Conservation (phyloP, 495 filamentous ascomycete genomes). For the Lindgomyces ingoldianus region DNA sequence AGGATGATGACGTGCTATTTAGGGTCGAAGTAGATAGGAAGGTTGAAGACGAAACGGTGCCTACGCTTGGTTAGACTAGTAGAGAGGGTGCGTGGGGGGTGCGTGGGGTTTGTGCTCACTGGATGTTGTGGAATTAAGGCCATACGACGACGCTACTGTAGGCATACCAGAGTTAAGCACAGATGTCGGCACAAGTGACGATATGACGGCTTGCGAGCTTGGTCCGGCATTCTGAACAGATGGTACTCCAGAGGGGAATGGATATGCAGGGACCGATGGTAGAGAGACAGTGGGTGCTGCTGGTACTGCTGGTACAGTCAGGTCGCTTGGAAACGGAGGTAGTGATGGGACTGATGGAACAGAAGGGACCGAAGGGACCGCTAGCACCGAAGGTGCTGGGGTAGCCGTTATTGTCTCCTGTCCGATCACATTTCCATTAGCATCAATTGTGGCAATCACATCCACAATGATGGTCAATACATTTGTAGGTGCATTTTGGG, state of each 20-base stretch:
- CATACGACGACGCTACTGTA: not conserved
- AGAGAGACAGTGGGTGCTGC: no score
- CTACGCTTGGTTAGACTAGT: not conserved
- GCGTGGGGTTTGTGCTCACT: no score
- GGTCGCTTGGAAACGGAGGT: conserved; percentile 32
- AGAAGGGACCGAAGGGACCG: conserved; percentile 1
- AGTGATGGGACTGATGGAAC: conserved; percentile 27
- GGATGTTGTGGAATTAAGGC: conserved; percentile 12
- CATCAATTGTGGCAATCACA: conserved; percentile 24
- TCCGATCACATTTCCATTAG: conserved; percentile 20
- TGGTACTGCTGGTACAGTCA: no score
- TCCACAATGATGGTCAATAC: conserved; percentile 21
- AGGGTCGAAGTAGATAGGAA: not conserved
- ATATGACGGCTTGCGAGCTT: not conserved
- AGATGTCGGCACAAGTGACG: not conserved
- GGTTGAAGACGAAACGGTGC: not conserved
- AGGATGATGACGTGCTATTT: conserved; percentile 9
- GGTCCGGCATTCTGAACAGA: not conserved
- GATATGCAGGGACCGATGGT: conserved; percentile 35
- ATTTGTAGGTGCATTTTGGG: not conserved
- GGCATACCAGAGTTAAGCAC: not conserved
- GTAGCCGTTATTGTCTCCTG: conserved; percentile 13
- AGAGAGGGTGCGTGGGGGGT: no score
- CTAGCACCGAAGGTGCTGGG: no score
- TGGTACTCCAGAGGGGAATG: conserved; percentile 24